Conservation (phyloP, 306 rosid species). For the Cyamopsis tetragonoloba region DNA sequence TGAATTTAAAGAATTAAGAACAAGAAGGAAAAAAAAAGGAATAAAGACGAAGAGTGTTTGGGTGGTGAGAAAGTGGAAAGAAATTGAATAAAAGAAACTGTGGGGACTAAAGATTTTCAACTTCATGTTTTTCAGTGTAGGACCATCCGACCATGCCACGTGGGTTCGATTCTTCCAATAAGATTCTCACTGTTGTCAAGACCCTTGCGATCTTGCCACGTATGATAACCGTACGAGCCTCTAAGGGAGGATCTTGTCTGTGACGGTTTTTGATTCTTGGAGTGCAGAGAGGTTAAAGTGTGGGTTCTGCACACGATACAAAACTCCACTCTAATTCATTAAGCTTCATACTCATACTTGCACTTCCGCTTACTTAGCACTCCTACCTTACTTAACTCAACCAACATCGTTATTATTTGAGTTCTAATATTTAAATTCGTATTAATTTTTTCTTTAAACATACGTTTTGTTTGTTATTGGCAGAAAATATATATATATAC, state of each 20-base stretch:
- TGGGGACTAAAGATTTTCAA: background rate
- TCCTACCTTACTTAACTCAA: no score
- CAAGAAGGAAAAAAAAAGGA: constrained; percentile 5
- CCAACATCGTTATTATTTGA: no score
- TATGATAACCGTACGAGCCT: background rate
- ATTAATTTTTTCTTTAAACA: no score
- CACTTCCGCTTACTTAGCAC: background rate
- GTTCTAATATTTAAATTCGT: no score
- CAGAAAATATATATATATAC: no score
- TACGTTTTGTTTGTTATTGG: no score
- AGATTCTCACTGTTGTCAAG: background rate
- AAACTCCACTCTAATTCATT: background rate
- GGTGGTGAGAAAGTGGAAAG: constrained; percentile 34
- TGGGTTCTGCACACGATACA: background rate
- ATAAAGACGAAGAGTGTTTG: constrained; percentile 33
- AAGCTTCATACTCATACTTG: background rate
- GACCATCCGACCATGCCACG: constrained; percentile 29
- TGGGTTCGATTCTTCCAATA: constrained; percentile 19
- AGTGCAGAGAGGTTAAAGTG: background rate
- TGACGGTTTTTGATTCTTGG: background rate
- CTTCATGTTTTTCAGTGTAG: constrained; percentile 31
- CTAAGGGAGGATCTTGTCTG: background rate
- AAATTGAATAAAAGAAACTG: constrained; percentile 8
- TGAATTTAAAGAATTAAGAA: constrained; percentile 37
- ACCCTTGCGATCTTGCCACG: background rate